Base-by-base conservation (phyloP, 176 grass and related monocot genomes). In the Aegilops tauschii region DNA sequence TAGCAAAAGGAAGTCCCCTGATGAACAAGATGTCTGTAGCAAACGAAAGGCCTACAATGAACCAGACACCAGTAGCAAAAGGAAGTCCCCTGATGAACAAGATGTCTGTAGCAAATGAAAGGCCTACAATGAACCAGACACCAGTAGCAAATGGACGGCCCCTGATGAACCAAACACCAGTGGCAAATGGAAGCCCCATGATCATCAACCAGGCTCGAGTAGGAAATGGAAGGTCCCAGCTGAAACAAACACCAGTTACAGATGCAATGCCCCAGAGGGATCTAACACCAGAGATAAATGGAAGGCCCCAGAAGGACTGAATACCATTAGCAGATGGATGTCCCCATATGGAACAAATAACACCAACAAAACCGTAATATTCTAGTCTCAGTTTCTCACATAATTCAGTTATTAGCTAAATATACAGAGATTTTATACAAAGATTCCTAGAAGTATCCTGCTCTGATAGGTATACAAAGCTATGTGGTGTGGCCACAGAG, bases 351-450 rank as follows among this genome's bases (percentile, higher is more conserved):
- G 66, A 69, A 17, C 66, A 34, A 36, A 36, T 20, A 5, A 8
- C 66, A 1, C 3, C 31, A 39, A 86, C 56, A 37, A 65, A 91
- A 93, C 62, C 69, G 91, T 98, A 98, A 83, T 86, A 49, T 84
- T 91, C 88, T 87, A 10, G 13, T 52, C 37, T 73, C 72, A 77
- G 61, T 47, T 89, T 78, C 69, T 52, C 66, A 62, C 23, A 78
- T 52, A 35, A 3, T 82, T 21, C 52, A 81, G 77, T 36, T 70
- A 47, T 68, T 89, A 45, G 23, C 39, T 88, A 67, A 81, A 20
- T 52, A 58, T 58, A 20, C 18, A 58, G 21, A 62, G 21, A 62
- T 62, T 8, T 71, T 71, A n/a, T 71, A 36, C 18, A 70, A 37
- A 37, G 16, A 39, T 70, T 70, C 67, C 67, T 70, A 37, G 4